A percentile compares a stretch with the other conserved stretches of the same genome.
phyloP scores from a whole-genome alignment of 352 stramenopile genomes.

The Phytophthora sansomeana region DNA sequence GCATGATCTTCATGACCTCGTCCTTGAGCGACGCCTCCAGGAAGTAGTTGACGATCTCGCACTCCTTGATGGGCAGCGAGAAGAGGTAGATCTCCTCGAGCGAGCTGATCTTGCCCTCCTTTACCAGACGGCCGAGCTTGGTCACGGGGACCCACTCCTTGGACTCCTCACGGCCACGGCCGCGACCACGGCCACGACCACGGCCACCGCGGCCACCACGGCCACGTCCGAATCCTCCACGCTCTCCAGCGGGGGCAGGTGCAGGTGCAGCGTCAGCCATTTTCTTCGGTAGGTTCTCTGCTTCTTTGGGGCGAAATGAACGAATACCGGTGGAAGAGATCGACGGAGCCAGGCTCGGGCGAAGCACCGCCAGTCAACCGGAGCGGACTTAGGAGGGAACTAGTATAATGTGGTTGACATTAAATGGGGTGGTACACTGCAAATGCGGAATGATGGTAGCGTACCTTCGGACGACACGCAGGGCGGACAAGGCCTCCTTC shows the following conservation, averaged over 20 bases:
- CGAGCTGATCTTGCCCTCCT: slow-evolving; percentile 99
- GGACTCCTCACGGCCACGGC: slow-evolving; percentile 89
- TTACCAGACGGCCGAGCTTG: slow-evolving; percentile 99
- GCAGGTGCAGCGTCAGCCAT: slow-evolving; percentile 81
- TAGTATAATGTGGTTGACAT: not conserved
- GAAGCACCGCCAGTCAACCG: slow-evolving; percentile 51
- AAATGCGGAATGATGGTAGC: not conserved
- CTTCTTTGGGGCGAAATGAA: slow-evolving; percentile 88
- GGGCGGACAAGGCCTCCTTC: not conserved
- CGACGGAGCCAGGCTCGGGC: not conserved
- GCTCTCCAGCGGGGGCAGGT: slow-evolving; percentile 81
- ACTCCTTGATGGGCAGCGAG: slow-evolving; percentile 99
- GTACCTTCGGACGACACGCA: slow-evolving; percentile 14
- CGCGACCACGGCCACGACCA: slow-evolving; percentile 84
- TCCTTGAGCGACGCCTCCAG: slow-evolving; percentile 98
- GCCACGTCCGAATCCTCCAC: slow-evolving; percentile 94
- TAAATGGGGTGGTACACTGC: not conserved
- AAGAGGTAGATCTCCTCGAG: slow-evolving; percentile 99
- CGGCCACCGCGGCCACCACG: slow-evolving; percentile 86
- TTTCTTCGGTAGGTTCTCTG: slow-evolving; percentile 42
- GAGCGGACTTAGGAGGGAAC: slow-evolving; percentile 34
- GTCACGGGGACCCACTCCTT: slow-evolving; percentile 99
- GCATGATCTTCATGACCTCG: slow-evolving; percentile 99
- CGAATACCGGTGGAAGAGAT: slow-evolving; percentile 51
- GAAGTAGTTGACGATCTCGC: slow-evolving; percentile 99